A percentile compares a stretch with the other conserved stretches of the same genome.
Evolutionary conservation across 805 yeast genomes (phyloP).

Genomic region (Saccharomycopsis oosterbeekiorum): DNA sequence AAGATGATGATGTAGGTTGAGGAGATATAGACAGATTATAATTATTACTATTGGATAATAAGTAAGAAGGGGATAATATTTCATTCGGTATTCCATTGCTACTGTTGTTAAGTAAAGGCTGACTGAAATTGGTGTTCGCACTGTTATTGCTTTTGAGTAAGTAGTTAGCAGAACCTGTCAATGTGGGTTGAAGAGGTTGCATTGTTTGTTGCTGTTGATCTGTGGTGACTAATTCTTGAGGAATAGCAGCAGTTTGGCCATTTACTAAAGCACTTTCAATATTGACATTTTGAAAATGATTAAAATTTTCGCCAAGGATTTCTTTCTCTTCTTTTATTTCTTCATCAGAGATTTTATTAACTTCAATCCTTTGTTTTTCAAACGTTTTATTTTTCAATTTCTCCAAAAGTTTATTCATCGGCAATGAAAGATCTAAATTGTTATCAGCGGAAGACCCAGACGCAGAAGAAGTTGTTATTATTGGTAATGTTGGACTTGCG

Average conservation of each 20-base stretch:
- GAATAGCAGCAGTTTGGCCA: slow-evolving; percentile 56
- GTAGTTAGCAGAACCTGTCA: slow-evolving; percentile 33
- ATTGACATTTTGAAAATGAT: slow-evolving; percentile 61
- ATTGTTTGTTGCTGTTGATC: slow-evolving; percentile 21
- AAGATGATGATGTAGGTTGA: slow-evolving; percentile 8
- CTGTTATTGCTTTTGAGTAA: slow-evolving; percentile 22
- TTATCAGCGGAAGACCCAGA: slow-evolving; percentile 5
- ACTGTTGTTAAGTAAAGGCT: background rate
- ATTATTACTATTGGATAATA: background rate
- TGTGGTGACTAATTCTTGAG: slow-evolving; percentile 20
- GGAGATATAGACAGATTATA: background rate
- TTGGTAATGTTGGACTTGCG: background rate
- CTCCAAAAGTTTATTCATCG: slow-evolving; percentile 65
- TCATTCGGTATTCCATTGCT: background rate
- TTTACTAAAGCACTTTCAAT: slow-evolving; percentile 69
- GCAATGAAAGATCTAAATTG: slow-evolving; percentile 49
- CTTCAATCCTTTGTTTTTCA: slow-evolving; percentile 23
- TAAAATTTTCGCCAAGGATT: slow-evolving; percentile 62
- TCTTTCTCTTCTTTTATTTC: slow-evolving; percentile 63
- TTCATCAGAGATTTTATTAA: slow-evolving; percentile 19
- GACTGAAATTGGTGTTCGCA: background rate
- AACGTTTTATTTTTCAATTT: slow-evolving; percentile 28
- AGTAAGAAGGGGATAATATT: slow-evolving; percentile 3
- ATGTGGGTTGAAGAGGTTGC: slow-evolving; percentile 31
- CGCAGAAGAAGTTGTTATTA: background rate